phyloP scores from a whole-genome alignment of 345 rosid species.

The Physaria fendleri region DNA sequence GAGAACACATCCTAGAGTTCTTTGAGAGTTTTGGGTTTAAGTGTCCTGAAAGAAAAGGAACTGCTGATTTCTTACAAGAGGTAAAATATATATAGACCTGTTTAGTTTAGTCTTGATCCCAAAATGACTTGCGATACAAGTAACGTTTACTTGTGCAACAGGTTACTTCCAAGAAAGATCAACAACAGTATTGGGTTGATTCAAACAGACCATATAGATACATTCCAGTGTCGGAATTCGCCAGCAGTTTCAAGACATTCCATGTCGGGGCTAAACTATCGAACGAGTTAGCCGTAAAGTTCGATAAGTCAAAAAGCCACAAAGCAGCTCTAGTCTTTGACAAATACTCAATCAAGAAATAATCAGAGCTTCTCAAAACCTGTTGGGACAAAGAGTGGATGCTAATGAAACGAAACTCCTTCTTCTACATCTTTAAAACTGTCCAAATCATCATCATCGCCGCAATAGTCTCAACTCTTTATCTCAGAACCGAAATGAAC shows the following conservation, averaged over 20 bases:
- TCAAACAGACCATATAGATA: conserved; percentile 44
- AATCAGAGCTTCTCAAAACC: conserved; percentile 50
- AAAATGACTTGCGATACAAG: neutral
- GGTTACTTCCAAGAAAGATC: conserved; percentile 82
- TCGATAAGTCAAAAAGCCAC: conserved; percentile 47
- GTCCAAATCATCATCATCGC: conserved; percentile 57
- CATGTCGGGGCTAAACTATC: conserved; percentile 47
- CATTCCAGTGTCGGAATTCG: conserved; percentile 51
- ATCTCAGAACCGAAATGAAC: conserved; percentile 28
- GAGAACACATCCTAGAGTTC: conserved; percentile 50
- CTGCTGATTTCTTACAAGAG: conserved; percentile 88
- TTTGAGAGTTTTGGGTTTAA: conserved; percentile 56
- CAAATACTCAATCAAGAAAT: conserved; percentile 41
- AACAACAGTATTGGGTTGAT: conserved; percentile 72
- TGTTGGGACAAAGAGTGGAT: conserved; percentile 78
- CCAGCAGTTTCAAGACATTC: conserved; percentile 47
- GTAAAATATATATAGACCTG: conserved; percentile 23
- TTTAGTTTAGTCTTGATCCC: neutral
- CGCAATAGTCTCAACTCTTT: conserved; percentile 28
- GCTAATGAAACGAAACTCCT: conserved; percentile 53
- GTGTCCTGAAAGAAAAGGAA: conserved; percentile 73
- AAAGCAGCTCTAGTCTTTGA: conserved; percentile 57
- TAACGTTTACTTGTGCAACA: conserved; percentile 22
- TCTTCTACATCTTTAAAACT: conserved; percentile 53
- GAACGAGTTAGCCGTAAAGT: conserved; percentile 49